Evolutionary conservation across 1,284 basidiomycete genomes (phyloP).

Genomic region (Pterula multifida): DNA sequence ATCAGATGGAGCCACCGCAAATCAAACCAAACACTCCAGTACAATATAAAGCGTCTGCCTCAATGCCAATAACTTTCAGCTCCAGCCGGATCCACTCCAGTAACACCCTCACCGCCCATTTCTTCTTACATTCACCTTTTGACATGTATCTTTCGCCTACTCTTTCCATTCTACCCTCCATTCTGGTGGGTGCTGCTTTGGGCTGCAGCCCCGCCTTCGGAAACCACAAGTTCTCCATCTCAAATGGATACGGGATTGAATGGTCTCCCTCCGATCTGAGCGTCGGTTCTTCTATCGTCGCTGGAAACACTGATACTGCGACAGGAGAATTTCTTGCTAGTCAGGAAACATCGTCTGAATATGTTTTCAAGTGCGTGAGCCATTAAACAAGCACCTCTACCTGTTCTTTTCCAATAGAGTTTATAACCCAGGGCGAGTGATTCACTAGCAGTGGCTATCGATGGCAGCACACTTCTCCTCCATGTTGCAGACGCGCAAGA

Average conservation of each 20-base stretch:
- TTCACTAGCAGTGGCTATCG: background rate
- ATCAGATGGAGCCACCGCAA: too few species aligned
- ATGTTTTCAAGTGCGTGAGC: background rate
- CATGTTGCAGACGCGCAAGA: background rate
- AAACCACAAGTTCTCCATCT: background rate
- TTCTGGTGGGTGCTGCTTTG: background rate
- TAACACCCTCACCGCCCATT: too few species aligned
- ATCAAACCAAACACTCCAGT: too few species aligned
- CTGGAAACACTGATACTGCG: background rate
- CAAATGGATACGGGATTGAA: background rate
- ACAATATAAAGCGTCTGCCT: too few species aligned
- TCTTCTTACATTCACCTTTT: too few species aligned
- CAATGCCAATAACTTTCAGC: too few species aligned
- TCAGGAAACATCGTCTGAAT: background rate
- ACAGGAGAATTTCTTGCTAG: background rate
- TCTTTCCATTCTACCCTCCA: background rate
- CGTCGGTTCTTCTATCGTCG: background rate
- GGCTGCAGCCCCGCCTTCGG: background rate
- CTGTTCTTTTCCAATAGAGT: too few species aligned
- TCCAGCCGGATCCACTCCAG: too few species aligned
- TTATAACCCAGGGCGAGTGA: background rate
- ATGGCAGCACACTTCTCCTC: background rate
- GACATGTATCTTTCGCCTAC: background rate
- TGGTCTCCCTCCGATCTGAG: background rate
- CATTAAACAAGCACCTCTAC: background rate